A percentile compares a stretch with the other conserved stretches of the same genome.
These are phyloP conservation scores for Candida tallmaniae DNA, from an alignment of 805 yeast genomes.

Conservation along the genomic window DNA sequence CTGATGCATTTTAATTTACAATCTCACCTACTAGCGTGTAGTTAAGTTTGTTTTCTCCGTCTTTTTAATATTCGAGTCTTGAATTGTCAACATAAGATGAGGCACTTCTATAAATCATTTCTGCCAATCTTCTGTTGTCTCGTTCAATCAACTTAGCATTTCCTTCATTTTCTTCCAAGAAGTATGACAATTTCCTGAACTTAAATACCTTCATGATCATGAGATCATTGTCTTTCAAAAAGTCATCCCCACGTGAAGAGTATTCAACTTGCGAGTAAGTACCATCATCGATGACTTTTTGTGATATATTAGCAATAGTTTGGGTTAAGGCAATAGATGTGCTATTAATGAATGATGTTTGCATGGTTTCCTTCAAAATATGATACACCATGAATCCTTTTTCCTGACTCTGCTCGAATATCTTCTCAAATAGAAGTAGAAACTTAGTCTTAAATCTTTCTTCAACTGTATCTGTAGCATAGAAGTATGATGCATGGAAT, in stretches of 20 bases:
- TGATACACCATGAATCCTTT: slow-evolving; percentile 27
- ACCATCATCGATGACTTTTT: slow-evolving; percentile 14
- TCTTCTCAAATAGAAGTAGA: slow-evolving; percentile 22
- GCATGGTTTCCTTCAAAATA: slow-evolving; percentile 23
- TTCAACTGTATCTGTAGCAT: slow-evolving; percentile 25
- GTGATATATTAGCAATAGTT: slow-evolving; percentile 24
- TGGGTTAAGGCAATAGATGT: slow-evolving; percentile 23
- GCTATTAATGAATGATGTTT: slow-evolving; percentile 23
- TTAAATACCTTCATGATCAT: slow-evolving; percentile 8
- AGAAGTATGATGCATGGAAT: slow-evolving; percentile 28
- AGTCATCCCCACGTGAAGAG: slow-evolving; percentile 11
- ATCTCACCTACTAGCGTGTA: no score
- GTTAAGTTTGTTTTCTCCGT: no score
- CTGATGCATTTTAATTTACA: no score
- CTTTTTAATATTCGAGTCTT: slow-evolving; percentile 29
- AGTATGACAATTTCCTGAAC: slow-evolving; percentile 10
- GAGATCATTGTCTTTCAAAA: slow-evolving; percentile 13
- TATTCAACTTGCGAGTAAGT: slow-evolving; percentile 16
- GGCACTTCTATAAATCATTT: slow-evolving; percentile 35
- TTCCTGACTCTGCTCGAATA: slow-evolving; percentile 18
- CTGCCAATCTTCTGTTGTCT: slow-evolving; percentile 21
- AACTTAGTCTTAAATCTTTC: slow-evolving; percentile 24
- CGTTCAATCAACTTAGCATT: slow-evolving; percentile 11
- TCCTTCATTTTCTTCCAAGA: slow-evolving; percentile 9
- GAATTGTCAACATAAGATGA: slow-evolving; percentile 33